Evolutionary conservation across 495 filamentous ascomycete genomes (phyloP), one percentile per base, ranked within the genome.

Genomic region (Penicillium crystallinum): DNA sequence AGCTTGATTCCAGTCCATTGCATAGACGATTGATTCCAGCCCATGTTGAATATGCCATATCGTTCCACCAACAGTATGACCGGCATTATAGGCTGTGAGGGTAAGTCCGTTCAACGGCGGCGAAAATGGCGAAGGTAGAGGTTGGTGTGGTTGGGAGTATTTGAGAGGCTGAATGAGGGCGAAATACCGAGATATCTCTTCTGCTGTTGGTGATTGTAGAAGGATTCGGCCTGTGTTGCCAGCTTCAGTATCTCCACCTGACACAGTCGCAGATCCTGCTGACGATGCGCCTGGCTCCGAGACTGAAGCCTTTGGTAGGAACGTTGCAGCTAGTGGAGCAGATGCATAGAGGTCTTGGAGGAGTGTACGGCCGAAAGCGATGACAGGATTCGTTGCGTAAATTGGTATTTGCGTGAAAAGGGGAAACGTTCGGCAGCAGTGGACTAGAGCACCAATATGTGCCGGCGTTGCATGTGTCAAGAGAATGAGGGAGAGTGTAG

Each of bases 41-140:
- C 91, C 91, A 75, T 97, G 91, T 52, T 96, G 93, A 55, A 99
- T 90, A 63, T 97, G 92, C 93, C 93, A 99, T 70, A 99, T 96
- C 22, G 93, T 96, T 52, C 93, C 93, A 59, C 93, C 93, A 0
- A 97, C 81, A 0, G 91, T 96, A 65, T 96, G 92, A 27, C 93
- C 95, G 23, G 93, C 90, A 74, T 91, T 93, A 72, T 97, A 97
- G 2, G 93, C 93, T 6, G 93, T 97, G 46, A 99, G 88, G 2
- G 89, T 96, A 15, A 99, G 83, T n/a, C 90, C 91, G 54, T 90
- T 87, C 14, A 96, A 72, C 4, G 91, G 87, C 15, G 91, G 90
- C 3, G 90, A 93, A 65, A 90, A 93, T 0, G 89, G 85, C 11
- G 90, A 93, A 4, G 87, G 80, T 2, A 88, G 72, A 4, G 91